phyloP scores from a whole-genome alignment of 331 rosid species.

The Phaseolus coccineus region DNA sequence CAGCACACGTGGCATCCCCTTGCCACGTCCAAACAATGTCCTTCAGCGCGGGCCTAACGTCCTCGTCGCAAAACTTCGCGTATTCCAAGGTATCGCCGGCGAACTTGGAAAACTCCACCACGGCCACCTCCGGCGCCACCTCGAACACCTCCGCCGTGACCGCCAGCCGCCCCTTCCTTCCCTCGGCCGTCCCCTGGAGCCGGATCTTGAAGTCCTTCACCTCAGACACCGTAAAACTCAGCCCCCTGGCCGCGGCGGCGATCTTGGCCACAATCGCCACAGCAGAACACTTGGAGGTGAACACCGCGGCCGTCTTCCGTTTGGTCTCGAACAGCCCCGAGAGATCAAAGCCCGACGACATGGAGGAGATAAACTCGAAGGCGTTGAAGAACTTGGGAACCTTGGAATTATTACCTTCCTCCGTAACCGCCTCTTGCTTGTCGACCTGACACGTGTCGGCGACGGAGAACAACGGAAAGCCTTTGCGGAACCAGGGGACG shows the following conservation, averaged over 20 bases:
- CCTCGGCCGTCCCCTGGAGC: slow-evolving; percentile 61
- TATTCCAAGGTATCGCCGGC: slow-evolving; percentile 85
- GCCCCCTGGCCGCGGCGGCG: slow-evolving; percentile 59
- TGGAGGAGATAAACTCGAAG: slow-evolving; percentile 73
- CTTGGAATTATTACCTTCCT: background rate
- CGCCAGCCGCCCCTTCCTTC: slow-evolving; percentile 63
- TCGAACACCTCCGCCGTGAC: slow-evolving; percentile 77
- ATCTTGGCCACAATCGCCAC: slow-evolving; percentile 63
- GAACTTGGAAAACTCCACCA: slow-evolving; percentile 75
- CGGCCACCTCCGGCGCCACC: slow-evolving; percentile 77
- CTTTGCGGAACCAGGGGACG: slow-evolving; percentile 66
- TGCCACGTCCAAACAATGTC: slow-evolving; percentile 97
- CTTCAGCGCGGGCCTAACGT: slow-evolving; percentile 74
- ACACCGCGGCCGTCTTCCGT: slow-evolving; percentile 57
- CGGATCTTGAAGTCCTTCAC: slow-evolving; percentile 64
- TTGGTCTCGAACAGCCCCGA: slow-evolving; percentile 72
- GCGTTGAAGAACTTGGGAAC: slow-evolving; percentile 75
- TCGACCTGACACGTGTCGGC: slow-evolving; percentile 35
- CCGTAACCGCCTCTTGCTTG: slow-evolving; percentile 19
- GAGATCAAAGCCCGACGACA: slow-evolving; percentile 83
- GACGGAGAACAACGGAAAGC: slow-evolving; percentile 6
- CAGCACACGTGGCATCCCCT: slow-evolving; percentile 57
- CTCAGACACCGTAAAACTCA: slow-evolving; percentile 56
- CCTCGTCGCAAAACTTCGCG: slow-evolving; percentile 70
- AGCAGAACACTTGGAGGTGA: slow-evolving; percentile 69